A percentile compares a stretch with the other conserved stretches of the same genome.
Evolutionary conservation across 2,329 filamentous ascomycete species (phyloP).

Genomic region (Trichoderma brevicompactum): DNA sequence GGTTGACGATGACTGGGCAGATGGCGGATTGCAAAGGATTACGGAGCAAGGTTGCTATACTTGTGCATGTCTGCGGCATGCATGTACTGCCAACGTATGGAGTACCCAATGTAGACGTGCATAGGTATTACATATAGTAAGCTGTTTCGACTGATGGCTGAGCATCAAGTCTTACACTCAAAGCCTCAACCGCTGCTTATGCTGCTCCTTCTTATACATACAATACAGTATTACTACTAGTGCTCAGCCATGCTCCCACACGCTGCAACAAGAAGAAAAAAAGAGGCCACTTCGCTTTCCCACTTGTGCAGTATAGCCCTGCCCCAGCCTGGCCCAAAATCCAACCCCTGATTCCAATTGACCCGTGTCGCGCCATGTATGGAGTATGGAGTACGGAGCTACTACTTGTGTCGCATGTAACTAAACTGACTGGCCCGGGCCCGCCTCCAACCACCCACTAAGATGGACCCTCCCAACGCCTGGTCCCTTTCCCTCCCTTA

Average conservation of each 20-base stretch:
- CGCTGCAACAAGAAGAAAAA: background rate
- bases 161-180: too few relatives aligned
- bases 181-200: background rate
- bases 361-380: conserved; percentile 28
- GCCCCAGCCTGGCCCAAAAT: background rate
- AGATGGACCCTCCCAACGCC: background rate
- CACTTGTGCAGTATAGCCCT: background rate
- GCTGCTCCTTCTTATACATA: background rate
- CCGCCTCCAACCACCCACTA: too few relatives aligned
- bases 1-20: conserved; percentile 1
- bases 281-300: conserved; percentile 21
- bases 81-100: too few relatives aligned
- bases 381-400: conserved; percentile 17
- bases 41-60: too few relatives aligned
- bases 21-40: too few relatives aligned
- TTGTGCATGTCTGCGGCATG: too few relatives aligned
- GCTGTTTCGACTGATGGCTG: too few relatives aligned
- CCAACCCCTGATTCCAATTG: conserved; percentile 25
- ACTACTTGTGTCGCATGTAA: conserved; percentile 17
- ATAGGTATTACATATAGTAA: too few relatives aligned
- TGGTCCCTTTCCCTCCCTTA: conserved; percentile 20
- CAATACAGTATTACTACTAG: too few relatives aligned
- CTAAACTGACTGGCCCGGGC: too few relatives aligned
- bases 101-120: too few relatives aligned
- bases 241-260: too few relatives aligned